Evolutionary conservation across 305 asterid genomes (phyloP).

Genomic region (Fraxinus albicans): DNA sequence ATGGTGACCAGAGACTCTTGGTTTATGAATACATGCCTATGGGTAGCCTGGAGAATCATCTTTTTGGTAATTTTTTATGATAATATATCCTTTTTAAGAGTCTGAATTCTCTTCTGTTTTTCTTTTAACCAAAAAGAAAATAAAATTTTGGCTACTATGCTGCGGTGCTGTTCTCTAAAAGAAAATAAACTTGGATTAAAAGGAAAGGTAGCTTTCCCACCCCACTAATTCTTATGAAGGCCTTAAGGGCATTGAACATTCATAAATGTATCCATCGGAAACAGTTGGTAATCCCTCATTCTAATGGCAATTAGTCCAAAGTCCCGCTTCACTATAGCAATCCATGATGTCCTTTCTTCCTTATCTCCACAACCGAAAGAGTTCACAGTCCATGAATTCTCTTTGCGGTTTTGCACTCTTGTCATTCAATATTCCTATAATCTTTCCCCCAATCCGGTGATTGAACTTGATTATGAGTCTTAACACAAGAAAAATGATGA

Average conservation of each 20-base stretch:
- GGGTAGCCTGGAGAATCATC: slow-evolving; percentile 92
- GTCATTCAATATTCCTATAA: not conserved
- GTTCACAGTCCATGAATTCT: not conserved
- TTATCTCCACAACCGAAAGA: slow-evolving; percentile 22
- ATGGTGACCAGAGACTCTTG: slow-evolving; percentile 81
- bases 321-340: slow-evolving; percentile 42
- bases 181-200: not conserved
- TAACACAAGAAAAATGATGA: not conserved
- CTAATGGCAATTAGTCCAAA: slow-evolving; percentile 33
- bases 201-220: not conserved
- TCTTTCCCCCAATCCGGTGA: not conserved
- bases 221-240: not conserved
- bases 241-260: slow-evolving; percentile 1
- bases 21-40: slow-evolving; percentile 83
- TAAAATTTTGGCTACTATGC: not conserved
- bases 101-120: not conserved
- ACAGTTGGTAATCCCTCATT: slow-evolving; percentile 33
- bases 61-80: slow-evolving; percentile 53
- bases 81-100: not conserved
- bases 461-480: not conserved
- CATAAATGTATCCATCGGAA: slow-evolving; percentile 23
- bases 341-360: slow-evolving; percentile 42
- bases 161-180: not conserved
- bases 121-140: not conserved
- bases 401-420: not conserved